Conservation (phyloP, 2,329 filamentous ascomycete genomes). For the Colletotrichum brevisporum region DNA sequence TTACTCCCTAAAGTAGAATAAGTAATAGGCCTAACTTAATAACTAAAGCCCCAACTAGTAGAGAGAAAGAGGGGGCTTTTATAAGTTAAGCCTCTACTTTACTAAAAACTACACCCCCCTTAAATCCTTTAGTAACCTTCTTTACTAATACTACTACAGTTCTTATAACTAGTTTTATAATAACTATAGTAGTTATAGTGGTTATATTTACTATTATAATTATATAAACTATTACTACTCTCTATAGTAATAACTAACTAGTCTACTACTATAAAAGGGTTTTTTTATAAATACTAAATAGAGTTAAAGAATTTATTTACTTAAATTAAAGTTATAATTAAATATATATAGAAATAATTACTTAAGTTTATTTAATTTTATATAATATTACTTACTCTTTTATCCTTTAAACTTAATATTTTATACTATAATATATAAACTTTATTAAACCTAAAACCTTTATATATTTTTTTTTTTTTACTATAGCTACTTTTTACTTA, state of each 20-base stretch:
- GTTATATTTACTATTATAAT: slow-evolving; percentile 3
- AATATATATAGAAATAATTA: no score
- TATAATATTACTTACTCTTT: background rate
- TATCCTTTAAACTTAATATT: background rate
- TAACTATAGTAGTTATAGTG: background rate
- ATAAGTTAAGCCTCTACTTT: no score
- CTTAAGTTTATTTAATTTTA: background rate
- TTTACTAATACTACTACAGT: slow-evolving; percentile 4
- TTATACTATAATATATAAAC: background rate
- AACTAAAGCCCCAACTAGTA: no score
- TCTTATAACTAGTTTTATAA: no score
- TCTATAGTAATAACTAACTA: background rate
- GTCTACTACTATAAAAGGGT: background rate
- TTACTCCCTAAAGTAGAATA: no score
- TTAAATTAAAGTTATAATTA: no score
- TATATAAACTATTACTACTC: slow-evolving; percentile 4
- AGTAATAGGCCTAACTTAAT: no score
- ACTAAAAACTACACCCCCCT: background rate
- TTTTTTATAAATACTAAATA: background rate
- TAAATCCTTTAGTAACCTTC: background rate
- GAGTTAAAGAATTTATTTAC: background rate
- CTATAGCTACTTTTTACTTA: background rate
- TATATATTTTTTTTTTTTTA: background rate
- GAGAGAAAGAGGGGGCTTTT: no score
- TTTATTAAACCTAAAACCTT: background rate